These are phyloP conservation scores for Candida vaughaniae DNA, from an alignment of 805 yeast genomes.

Conservation along the genomic window DNA sequence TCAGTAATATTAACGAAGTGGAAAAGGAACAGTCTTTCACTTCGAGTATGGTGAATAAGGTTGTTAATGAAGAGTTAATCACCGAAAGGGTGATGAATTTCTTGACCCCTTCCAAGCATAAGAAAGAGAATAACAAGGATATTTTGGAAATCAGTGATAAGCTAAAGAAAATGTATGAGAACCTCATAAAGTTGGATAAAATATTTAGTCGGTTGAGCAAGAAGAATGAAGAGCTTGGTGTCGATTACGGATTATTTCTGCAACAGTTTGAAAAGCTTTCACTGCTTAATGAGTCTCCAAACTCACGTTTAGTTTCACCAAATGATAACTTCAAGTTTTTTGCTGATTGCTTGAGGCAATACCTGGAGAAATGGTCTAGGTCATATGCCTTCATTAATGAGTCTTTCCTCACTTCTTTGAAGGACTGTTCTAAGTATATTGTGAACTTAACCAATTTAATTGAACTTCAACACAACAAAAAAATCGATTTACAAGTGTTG, in stretches of 20 bases:
- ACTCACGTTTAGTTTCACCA: constrained; percentile 3
- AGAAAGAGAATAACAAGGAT: constrained; percentile 73
- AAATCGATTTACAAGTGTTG: constrained; percentile 84
- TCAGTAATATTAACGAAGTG: constrained; percentile 19
- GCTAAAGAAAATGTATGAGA: constrained; percentile 81
- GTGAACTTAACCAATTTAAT: constrained; percentile 53
- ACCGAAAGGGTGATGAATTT: constrained; percentile 92
- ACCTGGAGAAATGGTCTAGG: constrained; percentile 40
- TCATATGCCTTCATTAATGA: constrained; percentile 61
- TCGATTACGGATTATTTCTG: constrained; percentile 71
- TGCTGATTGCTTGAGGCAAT: constrained; percentile 35
- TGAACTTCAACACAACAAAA: constrained; percentile 85
- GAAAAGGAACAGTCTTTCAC: constrained; percentile 18
- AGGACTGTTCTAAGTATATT: constrained; percentile 79
- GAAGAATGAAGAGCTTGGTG: constrained; percentile 68
- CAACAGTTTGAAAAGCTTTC: constrained; percentile 69
- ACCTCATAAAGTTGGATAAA: constrained; percentile 73
- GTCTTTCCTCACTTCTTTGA: constrained; percentile 75
- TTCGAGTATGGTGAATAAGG: constrained; percentile 32
- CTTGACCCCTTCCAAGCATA: constrained; percentile 66
- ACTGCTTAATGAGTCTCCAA: constrained; percentile 29
- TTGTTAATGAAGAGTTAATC: constrained; percentile 69
- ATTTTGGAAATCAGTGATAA: constrained; percentile 66
- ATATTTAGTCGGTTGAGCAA: constrained; percentile 71
- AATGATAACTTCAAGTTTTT: constrained; percentile 33